Evolutionary conservation across 2,329 filamentous ascomycete species (phyloP).

Genomic region (Aspergillus sp.): DNA sequence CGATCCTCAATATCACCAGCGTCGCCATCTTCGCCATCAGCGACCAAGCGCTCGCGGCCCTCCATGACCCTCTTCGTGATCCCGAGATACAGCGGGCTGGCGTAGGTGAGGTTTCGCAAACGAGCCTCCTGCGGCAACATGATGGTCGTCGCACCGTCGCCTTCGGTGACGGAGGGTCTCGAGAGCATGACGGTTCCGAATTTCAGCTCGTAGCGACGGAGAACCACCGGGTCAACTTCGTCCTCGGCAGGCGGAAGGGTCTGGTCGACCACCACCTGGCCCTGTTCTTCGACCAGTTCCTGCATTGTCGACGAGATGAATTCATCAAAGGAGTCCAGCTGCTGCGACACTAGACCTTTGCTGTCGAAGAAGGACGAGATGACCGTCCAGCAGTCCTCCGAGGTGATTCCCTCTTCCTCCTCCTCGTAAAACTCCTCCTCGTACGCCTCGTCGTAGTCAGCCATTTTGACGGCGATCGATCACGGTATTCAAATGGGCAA

Average conservation of each 20-base stretch:
- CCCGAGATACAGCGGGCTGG: conserved; percentile 79
- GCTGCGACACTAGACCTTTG: conserved; percentile 93
- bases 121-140: conserved; percentile 92
- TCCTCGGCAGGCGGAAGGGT: conserved; percentile 68
- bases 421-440: conserved; percentile 61
- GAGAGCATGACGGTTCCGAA: conserved; percentile 86
- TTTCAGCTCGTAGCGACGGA: conserved; percentile 89
- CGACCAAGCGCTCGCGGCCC: conserved; percentile 65
- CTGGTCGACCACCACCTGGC: conserved; percentile 84
- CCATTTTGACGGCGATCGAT: conserved; percentile 45
- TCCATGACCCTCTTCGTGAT: conserved; percentile 78
- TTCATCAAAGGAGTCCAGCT: conserved; percentile 96
- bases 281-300: conserved; percentile 86
- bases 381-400: conserved; percentile 97
- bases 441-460: conserved; percentile 54
- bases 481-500: too few species aligned
- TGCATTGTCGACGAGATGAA: conserved; percentile 93
- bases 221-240: conserved; percentile 64
- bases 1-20: conserved; percentile 45
- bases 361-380: conserved; percentile 94
- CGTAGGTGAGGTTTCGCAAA: conserved; percentile 90
- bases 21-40: conserved; percentile 55
- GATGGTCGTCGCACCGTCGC: conserved; percentile 75
- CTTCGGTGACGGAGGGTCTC: conserved; percentile 83
- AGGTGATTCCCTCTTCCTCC: conserved; percentile 67